Base-by-base conservation (phyloP, 2,329 filamentous ascomycete genomes). In the Pleoardoris graminearum region DNA sequence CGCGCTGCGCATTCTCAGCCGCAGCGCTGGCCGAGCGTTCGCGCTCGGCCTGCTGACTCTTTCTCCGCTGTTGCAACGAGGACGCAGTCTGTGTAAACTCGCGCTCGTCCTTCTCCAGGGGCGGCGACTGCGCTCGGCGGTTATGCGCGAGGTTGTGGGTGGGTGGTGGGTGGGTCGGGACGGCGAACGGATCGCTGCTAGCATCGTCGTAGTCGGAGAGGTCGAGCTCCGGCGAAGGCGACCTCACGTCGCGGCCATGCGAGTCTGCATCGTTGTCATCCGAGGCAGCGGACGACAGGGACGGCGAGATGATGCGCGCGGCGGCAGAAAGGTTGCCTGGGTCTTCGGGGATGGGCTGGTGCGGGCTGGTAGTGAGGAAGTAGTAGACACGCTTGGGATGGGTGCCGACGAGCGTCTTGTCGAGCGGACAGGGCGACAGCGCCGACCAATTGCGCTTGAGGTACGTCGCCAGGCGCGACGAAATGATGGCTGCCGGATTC, bases 11-110 rank as follows among this genome's bases (percentile, higher is more conserved):
- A 50, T 67, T 70, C 38, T 68, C 75, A 30, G 70, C 72, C 58
- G 64, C 69, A 41, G 72, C 62, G 51, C 73, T 75, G 32, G 70
- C 65, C 50, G 72, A 73, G 46, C 77, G 75, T 46, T 66, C 55
- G 68, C 62, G 71, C 67, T 66, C 76, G 50, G 61, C 75, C 62
- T 65, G 71, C 59, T 67, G 69, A 54, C 73, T 80, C 69, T 65
- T 75, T 57, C 73, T 78, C 59, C 79, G 81, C 75, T 82, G 79
- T 53, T 84, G 90, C 63, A 97, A 83, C 43, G 88, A 90, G 61
- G 91, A 90, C 14, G 94, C 94, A 1, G 92, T 97, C 75, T 96
- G 90, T 6, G 93, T 97, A 69, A 99, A 99, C 74, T 97, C 94
- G 68, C 89, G 90, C 79, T 97, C 93, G 64, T 97, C 93, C 65